Evolutionary conservation across 2,329 filamentous ascomycete species (phyloP), one percentile per base, ranked within the genome.

Genomic region (Truncatella angustata): DNA sequence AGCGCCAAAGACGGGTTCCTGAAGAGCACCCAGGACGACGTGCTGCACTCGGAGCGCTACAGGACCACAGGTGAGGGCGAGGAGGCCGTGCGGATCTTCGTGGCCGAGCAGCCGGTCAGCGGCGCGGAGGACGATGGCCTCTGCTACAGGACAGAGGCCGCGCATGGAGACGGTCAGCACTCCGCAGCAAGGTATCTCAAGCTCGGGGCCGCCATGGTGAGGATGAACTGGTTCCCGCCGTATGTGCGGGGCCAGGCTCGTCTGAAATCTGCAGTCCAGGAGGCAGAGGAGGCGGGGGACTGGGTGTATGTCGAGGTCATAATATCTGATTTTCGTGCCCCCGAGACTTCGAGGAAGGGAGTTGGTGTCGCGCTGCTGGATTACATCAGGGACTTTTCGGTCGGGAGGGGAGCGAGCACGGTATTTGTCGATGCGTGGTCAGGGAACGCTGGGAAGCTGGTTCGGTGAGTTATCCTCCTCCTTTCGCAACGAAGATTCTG

Each of bases 21-120:
- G 3, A 54, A 63, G 12, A 54, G 56, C 11, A 62, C 56, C 23
- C 43, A 50, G 36, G 54, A 63, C 32, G 50, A 56, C 23, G 46
- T 66, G 18, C 36, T 18, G 3, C 49, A 59, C 30, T 68, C 65
- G 23, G 56, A 63, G 50, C 49, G 30, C 12, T 66, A 64, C 53
- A 56, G 50, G 45, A 7, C 10, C 49, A n/a, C 9, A 10, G 28
- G 36, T n/a, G 60, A 54, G 4, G 60, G 56, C 9, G 60, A 49
- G 1, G 60, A 49, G 1, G 60, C 55, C 21, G 39, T 67, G 18
- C 56, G 60, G 42, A 54, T 57, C 10, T 66, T 67, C 36, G 54
- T 67, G 26, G 62, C 63, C n/a, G 63, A 69, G 44, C 55, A 59
- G 12, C 52, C 55, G 14, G 56, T 14, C 9, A 7, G 7, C 20